A percentile compares a stretch with the other conserved stretches of the same genome.
These are phyloP conservation scores for Hansenula lynferdii DNA, from an alignment of 1,139 yeast species.

Conservation along the genomic window DNA sequence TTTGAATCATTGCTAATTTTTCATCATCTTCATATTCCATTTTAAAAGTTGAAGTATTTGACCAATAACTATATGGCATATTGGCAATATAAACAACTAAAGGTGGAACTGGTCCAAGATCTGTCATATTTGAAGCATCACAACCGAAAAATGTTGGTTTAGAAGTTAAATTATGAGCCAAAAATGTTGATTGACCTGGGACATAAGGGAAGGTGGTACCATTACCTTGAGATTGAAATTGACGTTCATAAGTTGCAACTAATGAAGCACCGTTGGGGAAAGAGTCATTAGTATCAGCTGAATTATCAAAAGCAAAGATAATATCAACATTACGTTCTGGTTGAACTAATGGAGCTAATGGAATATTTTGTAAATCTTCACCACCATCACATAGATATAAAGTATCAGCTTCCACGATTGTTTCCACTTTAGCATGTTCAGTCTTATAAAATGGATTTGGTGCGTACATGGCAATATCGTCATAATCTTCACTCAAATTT, in stretches of 20 bases:
- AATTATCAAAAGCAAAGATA: slow-evolving; percentile 77
- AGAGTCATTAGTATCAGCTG: slow-evolving; percentile 63
- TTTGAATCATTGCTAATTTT: slow-evolving; percentile 56
- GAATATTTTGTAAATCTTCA: slow-evolving; percentile 76
- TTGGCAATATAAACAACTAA: slow-evolving; percentile 78
- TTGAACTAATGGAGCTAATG: slow-evolving; percentile 72
- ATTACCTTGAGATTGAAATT: slow-evolving; percentile 57
- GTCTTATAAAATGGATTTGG: slow-evolving; percentile 74
- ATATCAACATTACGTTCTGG: slow-evolving; percentile 70
- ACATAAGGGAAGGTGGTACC: slow-evolving; percentile 78
- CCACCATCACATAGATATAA: slow-evolving; percentile 86
- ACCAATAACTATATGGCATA: slow-evolving; percentile 57
- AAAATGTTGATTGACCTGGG: slow-evolving; percentile 68
- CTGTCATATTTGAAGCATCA: slow-evolving; percentile 60
- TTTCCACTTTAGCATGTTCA: slow-evolving; percentile 35
- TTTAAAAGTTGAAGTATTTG: slow-evolving; percentile 72
- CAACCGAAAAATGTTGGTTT: slow-evolving; percentile 87
- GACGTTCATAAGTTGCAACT: slow-evolving; percentile 62
- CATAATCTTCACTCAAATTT: slow-evolving; percentile 40
- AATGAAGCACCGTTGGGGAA: slow-evolving; percentile 84
- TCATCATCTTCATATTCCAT: slow-evolving; percentile 57
- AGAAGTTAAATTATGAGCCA: slow-evolving; percentile 48
- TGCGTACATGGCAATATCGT: slow-evolving; percentile 66
- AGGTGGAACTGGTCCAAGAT: slow-evolving; percentile 55
- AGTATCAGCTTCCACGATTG: slow-evolving; percentile 38